phyloP scores from a whole-genome alignment of 129 eudicot species.

The Pseudognaphalium luteoalbum region DNA sequence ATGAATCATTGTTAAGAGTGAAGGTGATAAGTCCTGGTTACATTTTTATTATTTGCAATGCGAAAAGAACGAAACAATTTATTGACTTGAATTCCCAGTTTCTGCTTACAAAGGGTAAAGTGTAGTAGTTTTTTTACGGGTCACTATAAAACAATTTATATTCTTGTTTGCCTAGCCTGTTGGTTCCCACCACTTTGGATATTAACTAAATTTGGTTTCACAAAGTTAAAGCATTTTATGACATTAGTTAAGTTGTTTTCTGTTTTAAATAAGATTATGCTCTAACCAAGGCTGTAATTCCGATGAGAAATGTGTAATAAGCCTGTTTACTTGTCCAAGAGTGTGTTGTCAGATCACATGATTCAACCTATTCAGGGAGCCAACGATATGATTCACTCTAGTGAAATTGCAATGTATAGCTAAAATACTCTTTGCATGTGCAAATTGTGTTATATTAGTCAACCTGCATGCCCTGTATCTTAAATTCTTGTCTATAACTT shows the following conservation, averaged over 20 bases:
- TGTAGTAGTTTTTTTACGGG: neutral
- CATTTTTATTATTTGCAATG: neutral
- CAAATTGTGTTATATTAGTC: slow-evolving; percentile 1
- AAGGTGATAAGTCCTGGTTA: neutral
- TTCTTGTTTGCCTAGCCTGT: neutral
- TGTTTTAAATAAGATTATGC: slow-evolving; percentile 1
- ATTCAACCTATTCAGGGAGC: neutral
- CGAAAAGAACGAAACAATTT: neutral
- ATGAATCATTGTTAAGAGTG: neutral
- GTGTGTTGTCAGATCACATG: neutral
- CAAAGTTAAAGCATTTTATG: neutral
- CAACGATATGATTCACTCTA: neutral
- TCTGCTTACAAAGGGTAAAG: neutral
- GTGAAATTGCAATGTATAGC: neutral
- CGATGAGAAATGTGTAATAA: neutral
- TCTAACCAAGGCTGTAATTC: neutral
- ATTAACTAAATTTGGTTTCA: neutral
- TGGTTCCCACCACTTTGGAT: neutral
- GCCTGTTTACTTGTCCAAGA: neutral
- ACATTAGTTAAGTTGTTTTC: neutral
- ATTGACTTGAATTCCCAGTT: neutral
- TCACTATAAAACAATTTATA: neutral
- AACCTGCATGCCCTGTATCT: neutral
- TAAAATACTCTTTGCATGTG: neutral
- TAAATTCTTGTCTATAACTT: neutral